These are phyloP conservation scores for Pseudofabraea citricarpa DNA, from an alignment of 2,329 filamentous ascomycete genomes.

Conservation along the genomic window DNA sequence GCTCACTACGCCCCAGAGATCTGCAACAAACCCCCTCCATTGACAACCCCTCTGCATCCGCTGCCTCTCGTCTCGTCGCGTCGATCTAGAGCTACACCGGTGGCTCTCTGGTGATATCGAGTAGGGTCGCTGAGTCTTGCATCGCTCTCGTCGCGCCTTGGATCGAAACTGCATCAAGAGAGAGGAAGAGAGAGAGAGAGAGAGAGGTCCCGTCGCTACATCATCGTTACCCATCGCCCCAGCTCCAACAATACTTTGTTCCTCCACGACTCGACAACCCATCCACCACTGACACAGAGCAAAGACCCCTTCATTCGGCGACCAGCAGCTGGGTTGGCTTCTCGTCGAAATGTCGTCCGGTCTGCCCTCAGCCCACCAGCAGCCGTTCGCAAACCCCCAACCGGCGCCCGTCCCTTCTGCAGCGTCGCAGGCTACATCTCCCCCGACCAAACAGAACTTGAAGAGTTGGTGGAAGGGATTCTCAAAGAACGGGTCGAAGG, in stretches of 20 bases:
- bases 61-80: background rate
- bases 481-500: slow-evolving; percentile 58
- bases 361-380: slow-evolving; percentile 20
- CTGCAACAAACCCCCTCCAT: background rate
- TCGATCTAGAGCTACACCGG: background rate
- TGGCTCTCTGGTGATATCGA: too few relatives aligned
- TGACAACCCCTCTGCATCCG: background rate
- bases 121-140: background rate
- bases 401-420: slow-evolving; percentile 17
- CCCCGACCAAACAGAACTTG: slow-evolving; percentile 80
- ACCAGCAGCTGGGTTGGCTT: slow-evolving; percentile 10
- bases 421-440: slow-evolving; percentile 48
- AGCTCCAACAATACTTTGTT: background rate
- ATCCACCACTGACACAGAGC: background rate
- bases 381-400: slow-evolving; percentile 23
- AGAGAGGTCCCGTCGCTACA: background rate
- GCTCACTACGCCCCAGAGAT: slow-evolving; percentile 2
- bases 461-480: slow-evolving; percentile 98
- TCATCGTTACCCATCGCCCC: background rate
- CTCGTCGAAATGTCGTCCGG: slow-evolving; percentile 21
- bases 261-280: background rate
- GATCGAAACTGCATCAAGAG: too few relatives aligned
- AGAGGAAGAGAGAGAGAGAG: too few relatives aligned
- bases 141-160: background rate
- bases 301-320: slow-evolving; percentile 5